A percentile compares a stretch with the other conserved stretches of the same genome.
Evolutionary conservation across 768 basidiomycete species (phyloP).

Genomic region (Dendrothele bispora): DNA sequence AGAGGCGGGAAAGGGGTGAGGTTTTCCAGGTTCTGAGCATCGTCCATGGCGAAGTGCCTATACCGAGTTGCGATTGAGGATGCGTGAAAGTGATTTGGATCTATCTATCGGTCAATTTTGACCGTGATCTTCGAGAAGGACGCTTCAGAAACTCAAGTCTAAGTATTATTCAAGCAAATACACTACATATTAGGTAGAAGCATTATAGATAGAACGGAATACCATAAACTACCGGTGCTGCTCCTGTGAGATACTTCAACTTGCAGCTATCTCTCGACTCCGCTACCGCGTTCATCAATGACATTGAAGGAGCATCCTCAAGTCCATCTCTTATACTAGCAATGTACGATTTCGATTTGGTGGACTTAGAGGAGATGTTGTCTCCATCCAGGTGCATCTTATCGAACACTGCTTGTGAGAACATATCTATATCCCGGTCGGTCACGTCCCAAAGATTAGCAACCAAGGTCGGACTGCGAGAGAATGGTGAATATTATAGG

Average conservation of each 20-base stretch:
- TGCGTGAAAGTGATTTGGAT: too few relatives aligned
- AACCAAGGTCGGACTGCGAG: slow-evolving; percentile 90
- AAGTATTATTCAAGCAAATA: too few relatives aligned
- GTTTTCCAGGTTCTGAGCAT: too few relatives aligned
- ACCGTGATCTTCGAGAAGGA: too few relatives aligned
- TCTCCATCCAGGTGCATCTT: slow-evolving; percentile 53
- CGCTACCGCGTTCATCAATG: slow-evolving; percentile 77
- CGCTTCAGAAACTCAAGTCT: too few relatives aligned
- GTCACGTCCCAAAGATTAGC: slow-evolving; percentile 99
- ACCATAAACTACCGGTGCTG: slow-evolving; percentile 93
- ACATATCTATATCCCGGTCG: slow-evolving; percentile 94
- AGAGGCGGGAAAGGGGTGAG: too few relatives aligned
- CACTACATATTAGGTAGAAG: not conserved
- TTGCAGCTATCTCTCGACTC: slow-evolving; percentile 80
- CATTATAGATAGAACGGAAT: slow-evolving; percentile 83
- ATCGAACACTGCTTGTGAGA: slow-evolving; percentile 82
- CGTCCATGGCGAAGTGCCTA: too few relatives aligned
- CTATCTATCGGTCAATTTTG: too few relatives aligned
- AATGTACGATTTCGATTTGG: too few relatives aligned
- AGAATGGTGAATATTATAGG: slow-evolving; percentile 3
- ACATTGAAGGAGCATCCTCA: slow-evolving; percentile 28
- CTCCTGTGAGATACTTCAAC: slow-evolving; percentile 90
- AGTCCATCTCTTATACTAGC: too few relatives aligned
- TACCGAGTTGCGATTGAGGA: too few relatives aligned
- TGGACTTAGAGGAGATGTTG: slow-evolving; percentile 21